phyloP scores from a whole-genome alignment of 495 filamentous ascomycete genomes.

The Aspergillus sclerotioniger region DNA sequence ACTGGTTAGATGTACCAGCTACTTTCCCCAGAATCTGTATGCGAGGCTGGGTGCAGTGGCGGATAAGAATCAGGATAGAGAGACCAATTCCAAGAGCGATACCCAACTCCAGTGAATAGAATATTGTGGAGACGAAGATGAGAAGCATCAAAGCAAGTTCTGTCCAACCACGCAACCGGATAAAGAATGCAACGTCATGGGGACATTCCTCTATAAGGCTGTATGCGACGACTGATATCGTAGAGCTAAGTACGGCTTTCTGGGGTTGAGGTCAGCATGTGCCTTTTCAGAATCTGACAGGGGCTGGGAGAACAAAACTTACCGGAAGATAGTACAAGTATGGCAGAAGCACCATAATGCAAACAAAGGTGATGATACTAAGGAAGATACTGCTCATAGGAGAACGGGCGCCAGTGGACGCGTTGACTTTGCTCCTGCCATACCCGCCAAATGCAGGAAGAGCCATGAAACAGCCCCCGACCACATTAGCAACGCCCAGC shows the following conservation, averaged over 20 bases:
- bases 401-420: constrained; percentile 83
- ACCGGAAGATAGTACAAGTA: constrained; percentile 95
- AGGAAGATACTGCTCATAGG: constrained; percentile 89
- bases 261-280: constrained; percentile 28
- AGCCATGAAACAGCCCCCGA: constrained; percentile 87
- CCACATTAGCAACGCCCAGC: constrained; percentile 82
- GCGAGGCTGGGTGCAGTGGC: constrained; percentile 82
- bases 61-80: constrained; percentile 84
- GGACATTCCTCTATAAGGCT: constrained; percentile 94
- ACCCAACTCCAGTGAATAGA: constrained; percentile 81
- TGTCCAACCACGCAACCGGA: constrained; percentile 75
- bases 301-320: constrained; percentile 34
- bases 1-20: constrained; percentile 68
- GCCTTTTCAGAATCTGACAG: not conserved
- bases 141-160: constrained; percentile 84
- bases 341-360: constrained; percentile 76
- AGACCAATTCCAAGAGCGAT: constrained; percentile 88
- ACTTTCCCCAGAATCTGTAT: constrained; percentile 96
- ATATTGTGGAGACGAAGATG: constrained; percentile 89
- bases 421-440: constrained; percentile 92
- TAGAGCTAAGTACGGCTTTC: constrained; percentile 90
- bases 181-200: constrained; percentile 86
- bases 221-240: constrained; percentile 95
- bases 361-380: constrained; percentile 74
- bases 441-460: constrained; percentile 96